Conservation (phyloP, 108 stramenopile species). For the Pelagomonas calceolata region DNA sequence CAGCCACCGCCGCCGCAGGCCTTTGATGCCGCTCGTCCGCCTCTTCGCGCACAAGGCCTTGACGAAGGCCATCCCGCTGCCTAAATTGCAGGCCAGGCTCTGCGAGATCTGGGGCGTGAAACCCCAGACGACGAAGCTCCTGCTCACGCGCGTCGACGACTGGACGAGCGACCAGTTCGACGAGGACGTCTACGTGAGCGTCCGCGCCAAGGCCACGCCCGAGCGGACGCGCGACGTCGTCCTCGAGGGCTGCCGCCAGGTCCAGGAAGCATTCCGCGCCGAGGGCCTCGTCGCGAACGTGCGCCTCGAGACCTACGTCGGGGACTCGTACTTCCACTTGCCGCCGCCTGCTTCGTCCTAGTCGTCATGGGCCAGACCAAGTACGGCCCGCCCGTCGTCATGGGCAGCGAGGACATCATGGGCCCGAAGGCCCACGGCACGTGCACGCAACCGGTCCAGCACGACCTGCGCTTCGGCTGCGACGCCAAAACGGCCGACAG, state of each 20-base stretch:
- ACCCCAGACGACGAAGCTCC: constrained; percentile 55
- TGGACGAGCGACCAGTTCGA: constrained; percentile 23
- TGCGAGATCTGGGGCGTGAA: constrained; percentile 58
- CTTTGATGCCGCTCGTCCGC: constrained; percentile 55
- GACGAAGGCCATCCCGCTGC: constrained; percentile 48
- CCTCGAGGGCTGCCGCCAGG: constrained; percentile 48
- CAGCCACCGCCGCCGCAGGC: too few species aligned
- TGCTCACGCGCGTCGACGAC: constrained; percentile 26
- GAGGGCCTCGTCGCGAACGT: constrained; percentile 57
- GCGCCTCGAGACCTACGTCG: constrained; percentile 56
- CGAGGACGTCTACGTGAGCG: constrained; percentile 56
- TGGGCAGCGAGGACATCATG: constrained; percentile 78
- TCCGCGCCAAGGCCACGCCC: constrained; percentile 50
- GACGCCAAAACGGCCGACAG: constrained; percentile 50
- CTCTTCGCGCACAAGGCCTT: constrained; percentile 47
- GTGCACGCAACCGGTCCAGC: constrained; percentile 52
- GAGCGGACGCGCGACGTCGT: constrained; percentile 59
- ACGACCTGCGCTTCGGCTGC: constrained; percentile 60
- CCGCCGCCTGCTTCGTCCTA: constrained; percentile 23
- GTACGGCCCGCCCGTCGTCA: constrained; percentile 57
- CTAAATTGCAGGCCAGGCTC: constrained; percentile 41
- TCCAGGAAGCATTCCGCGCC: constrained; percentile 48
- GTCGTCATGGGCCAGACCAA: constrained; percentile 22
- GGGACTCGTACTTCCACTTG: constrained; percentile 58
- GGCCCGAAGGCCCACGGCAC: constrained; percentile 64